These are phyloP conservation scores for Penicillium crystallinum DNA, from an alignment of 495 filamentous ascomycete species.

Conservation along the genomic window DNA sequence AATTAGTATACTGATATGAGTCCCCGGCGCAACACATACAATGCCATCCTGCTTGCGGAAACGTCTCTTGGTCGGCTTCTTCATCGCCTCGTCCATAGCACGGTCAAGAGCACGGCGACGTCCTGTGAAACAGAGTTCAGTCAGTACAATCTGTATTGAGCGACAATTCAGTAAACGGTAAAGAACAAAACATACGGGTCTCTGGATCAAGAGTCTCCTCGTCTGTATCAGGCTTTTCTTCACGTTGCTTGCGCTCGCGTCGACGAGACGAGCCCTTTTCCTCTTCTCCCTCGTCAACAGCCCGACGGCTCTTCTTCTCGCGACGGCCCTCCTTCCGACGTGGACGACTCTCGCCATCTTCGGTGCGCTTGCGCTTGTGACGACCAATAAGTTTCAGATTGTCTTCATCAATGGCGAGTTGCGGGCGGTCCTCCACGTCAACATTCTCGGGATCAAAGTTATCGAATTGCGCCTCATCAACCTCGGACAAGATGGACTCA, in stretches of 20 bases:
- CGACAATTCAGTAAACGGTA: neutral
- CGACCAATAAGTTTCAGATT: constrained; percentile 69
- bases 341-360: constrained; percentile 48
- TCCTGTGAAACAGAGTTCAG: constrained; percentile 33
- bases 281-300: constrained; percentile 48
- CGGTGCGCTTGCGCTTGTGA: constrained; percentile 78
- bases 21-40: constrained; percentile 46
- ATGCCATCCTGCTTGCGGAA: constrained; percentile 79
- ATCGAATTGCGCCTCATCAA: constrained; percentile 91
- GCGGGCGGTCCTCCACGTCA: constrained; percentile 68
- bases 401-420: constrained; percentile 81
- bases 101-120: constrained; percentile 74
- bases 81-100: constrained; percentile 79
- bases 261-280: constrained; percentile 49
- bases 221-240: constrained; percentile 49
- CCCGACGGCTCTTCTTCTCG: constrained; percentile 68
- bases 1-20: constrained; percentile 5
- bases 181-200: constrained; percentile 37
- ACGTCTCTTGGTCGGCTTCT: constrained; percentile 72
- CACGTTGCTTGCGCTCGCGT: constrained; percentile 47
- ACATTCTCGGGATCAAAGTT: constrained; percentile 80
- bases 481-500: constrained; percentile 85
- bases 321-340: constrained; percentile 72
- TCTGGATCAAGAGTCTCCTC: constrained; percentile 58
- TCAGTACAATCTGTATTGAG: constrained; percentile 1